Conservation (phyloP, 176 grass and related monocot genomes). For the Coix lacrymajobi region DNA sequence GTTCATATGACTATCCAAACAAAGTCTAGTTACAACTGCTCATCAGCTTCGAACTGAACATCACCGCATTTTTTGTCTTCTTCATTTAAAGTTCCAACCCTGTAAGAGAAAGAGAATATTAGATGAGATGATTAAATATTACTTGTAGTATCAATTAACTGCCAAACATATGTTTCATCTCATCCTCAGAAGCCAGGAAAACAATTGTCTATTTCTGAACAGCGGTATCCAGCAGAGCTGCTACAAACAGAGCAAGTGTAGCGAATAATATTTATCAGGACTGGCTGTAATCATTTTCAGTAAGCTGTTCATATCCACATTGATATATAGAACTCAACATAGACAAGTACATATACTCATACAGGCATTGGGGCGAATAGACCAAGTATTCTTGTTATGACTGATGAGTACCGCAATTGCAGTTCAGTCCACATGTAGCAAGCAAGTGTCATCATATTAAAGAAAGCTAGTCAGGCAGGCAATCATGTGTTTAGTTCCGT, state of each 20-base stretch:
- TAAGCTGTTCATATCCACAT: background rate
- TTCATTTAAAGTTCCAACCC: conserved; percentile 25
- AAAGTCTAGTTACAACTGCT: conserved; percentile 32
- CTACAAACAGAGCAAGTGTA: background rate
- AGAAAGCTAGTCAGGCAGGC: background rate
- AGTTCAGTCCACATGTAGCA: background rate
- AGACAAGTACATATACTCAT: background rate
- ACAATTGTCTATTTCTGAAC: background rate
- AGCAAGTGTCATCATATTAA: background rate
- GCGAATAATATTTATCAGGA: background rate
- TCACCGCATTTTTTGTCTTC: conserved; percentile 22
- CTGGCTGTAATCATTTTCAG: background rate
- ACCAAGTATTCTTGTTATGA: background rate
- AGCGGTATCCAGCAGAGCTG: background rate
- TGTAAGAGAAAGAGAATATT: background rate
- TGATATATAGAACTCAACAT: background rate
- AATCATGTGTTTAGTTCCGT: background rate
- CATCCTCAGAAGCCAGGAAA: background rate
- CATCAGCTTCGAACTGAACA: conserved; percentile 29
- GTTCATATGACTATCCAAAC: conserved; percentile 24
- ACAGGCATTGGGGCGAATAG: background rate
- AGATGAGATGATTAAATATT: background rate
- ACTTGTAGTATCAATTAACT: background rate
- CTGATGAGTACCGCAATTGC: background rate
- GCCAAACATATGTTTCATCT: background rate